These are phyloP conservation scores for Elsinoe necatrix DNA, from an alignment of 2,329 filamentous ascomycete species.

Conservation along the genomic window DNA sequence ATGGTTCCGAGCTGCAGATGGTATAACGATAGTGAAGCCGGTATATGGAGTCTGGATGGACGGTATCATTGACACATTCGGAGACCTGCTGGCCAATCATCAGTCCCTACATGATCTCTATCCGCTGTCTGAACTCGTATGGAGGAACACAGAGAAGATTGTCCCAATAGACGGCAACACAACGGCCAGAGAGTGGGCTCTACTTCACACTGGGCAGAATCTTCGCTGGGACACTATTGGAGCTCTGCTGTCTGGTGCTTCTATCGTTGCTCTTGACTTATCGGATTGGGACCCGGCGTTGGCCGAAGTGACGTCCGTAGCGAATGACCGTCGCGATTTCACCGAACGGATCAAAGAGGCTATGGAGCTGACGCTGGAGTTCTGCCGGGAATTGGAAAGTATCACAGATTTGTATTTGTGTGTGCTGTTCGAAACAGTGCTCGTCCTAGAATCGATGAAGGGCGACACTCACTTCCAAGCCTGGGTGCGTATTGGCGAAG, in stretches of 20 bases:
- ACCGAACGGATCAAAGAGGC: constrained; percentile 7
- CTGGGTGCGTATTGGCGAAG: constrained; percentile 30
- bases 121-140: constrained; percentile 34
- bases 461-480: constrained; percentile 24
- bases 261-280: constrained; percentile 29
- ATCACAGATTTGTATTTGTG: constrained; percentile 29
- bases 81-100: constrained; percentile 23
- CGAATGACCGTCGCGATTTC: constrained; percentile 9
- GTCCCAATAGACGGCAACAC: constrained; percentile 32
- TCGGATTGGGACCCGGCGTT: constrained; percentile 31
- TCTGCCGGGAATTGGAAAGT: constrained; percentile 29
- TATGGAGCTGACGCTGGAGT: constrained; percentile 28
- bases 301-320: neutral
- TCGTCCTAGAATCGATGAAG: constrained; percentile 28
- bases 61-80: constrained; percentile 30
- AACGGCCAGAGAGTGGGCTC: constrained; percentile 32
- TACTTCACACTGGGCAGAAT: constrained; percentile 31
- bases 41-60: constrained; percentile 28
- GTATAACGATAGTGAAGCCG: constrained; percentile 27
- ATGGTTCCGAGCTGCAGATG: constrained; percentile 30
- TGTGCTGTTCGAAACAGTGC: constrained; percentile 29
- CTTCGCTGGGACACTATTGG: constrained; percentile 40
- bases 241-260: constrained; percentile 32
- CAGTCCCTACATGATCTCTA: constrained; percentile 28
- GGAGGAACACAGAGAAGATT: constrained; percentile 34